Base-by-base conservation (phyloP, 345 rosid species). In the Citrus unshiu region DNA sequence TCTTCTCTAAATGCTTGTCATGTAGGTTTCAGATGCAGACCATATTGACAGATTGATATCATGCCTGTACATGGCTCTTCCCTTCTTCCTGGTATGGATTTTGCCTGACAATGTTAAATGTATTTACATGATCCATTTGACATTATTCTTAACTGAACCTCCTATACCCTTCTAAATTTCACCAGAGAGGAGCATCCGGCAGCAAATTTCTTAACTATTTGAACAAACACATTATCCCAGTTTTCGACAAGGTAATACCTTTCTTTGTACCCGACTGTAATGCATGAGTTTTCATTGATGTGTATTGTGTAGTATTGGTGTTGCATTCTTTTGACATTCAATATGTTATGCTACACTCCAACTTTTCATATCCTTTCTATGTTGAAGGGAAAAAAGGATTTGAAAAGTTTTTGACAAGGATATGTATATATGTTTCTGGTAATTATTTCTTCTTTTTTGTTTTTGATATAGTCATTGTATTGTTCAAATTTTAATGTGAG, bases 21-120 rank as follows among this genome's bases (percentile, higher is more conserved):
- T 87, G 78, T 93, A 97, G 99, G 98, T 93, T 84, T 83, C 89
- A 12, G 98, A 97, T 85, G 88, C 88, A 10, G 99, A 97, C 81
- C 98, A 94, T 84, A 94, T 97, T 79, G 91, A 94, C 87, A 89
- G 99, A 75, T 87, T 97, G 88, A 93, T 94, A 86, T 94, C 98
- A 70, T 97, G 99, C 83, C 87, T 97, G 83, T 89, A 88, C 84
- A 88, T 91, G 90, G 97, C 98, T 57, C 89, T 93, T 87, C 99
- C 99, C 14, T 93, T 94, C 88, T 97, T 97, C 49, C 81, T 94
- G 92, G 99, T 97, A 88, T 14, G 86, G 63, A 67, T 73, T 81
- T 29, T 6, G 27, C 13, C 69, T 77, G 34, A 39, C 61, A 9
- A 1, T 13, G 22, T 46, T 71, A 12, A 63, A 30, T 60, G 18